Conservation (phyloP, 2,329 filamentous ascomycete genomes). For the Alternaria consortialis region DNA sequence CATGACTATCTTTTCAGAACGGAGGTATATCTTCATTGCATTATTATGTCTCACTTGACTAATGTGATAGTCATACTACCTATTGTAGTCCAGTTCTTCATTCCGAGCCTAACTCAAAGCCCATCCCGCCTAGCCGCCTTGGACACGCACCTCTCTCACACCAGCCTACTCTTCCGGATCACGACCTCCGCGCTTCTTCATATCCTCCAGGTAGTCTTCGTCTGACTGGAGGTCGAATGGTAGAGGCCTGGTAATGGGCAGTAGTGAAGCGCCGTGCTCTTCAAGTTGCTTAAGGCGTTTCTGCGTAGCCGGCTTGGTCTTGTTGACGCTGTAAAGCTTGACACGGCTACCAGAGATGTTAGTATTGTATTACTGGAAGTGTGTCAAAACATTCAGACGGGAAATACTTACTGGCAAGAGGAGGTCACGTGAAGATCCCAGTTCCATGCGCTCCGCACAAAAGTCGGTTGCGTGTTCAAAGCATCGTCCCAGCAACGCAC, state of each 20-base stretch:
- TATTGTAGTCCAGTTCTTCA: background rate
- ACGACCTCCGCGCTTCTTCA: slow-evolving; percentile 52
- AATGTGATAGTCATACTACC: background rate
- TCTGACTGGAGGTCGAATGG: slow-evolving; percentile 60
- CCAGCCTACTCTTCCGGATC: slow-evolving; percentile 53
- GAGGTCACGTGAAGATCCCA: slow-evolving; percentile 73
- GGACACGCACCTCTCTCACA: background rate
- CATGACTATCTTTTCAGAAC: background rate
- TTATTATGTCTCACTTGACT: background rate
- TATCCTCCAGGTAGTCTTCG: slow-evolving; percentile 59
- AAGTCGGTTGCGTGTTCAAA: slow-evolving; percentile 58
- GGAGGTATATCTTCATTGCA: background rate
- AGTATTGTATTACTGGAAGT: background rate
- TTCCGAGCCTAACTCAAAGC: too few relatives aligned
- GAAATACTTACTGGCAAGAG: slow-evolving; percentile 60
- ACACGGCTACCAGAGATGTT: slow-evolving; percentile 7
- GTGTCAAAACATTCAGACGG: background rate
- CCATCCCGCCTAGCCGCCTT: background rate
- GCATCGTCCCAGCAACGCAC: slow-evolving; percentile 58
- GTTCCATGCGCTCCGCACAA: slow-evolving; percentile 61
- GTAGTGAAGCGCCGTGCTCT: slow-evolving; percentile 57
- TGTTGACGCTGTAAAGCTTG: slow-evolving; percentile 70
- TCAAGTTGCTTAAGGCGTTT: slow-evolving; percentile 63
- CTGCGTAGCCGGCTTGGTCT: slow-evolving; percentile 58
- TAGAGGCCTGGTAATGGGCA: slow-evolving; percentile 64